Evolutionary conservation across 129 eudicot species (phyloP).

Genomic region (Flaveria trinervia): DNA sequence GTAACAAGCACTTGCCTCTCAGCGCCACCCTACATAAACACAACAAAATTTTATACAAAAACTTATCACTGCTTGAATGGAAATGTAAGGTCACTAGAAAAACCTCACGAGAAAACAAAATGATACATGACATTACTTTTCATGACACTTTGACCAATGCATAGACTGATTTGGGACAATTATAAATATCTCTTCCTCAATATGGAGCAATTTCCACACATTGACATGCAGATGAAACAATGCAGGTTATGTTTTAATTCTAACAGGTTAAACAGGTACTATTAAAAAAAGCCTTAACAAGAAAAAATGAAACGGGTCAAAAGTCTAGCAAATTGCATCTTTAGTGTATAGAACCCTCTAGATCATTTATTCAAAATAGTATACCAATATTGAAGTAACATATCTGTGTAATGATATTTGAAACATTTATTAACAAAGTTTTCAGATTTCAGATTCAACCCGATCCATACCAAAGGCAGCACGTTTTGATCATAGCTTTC

Average conservation of each 20-base stretch:
- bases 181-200: background rate
- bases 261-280: background rate
- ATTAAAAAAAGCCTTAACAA: background rate
- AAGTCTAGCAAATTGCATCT: background rate
- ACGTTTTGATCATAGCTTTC: background rate
- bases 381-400: background rate
- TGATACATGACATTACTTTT: background rate
- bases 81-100: conserved; percentile 10
- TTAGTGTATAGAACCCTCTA: background rate
- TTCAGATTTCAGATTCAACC: background rate
- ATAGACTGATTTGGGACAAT: background rate
- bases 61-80: background rate
- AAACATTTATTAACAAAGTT: background rate
- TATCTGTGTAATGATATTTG: background rate
- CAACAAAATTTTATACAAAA: background rate
- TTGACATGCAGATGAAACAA: background rate
- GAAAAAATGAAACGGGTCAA: background rate
- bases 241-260: background rate
- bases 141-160: background rate
- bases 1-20: conserved; percentile 93
- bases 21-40: conserved; percentile 60
- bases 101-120: conserved; percentile 7
- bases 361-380: background rate
- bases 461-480: background rate
- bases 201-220: background rate